A percentile compares a stretch with the other conserved stretches of the same genome.
Conservation (phyloP, 176 grass and related monocot genomes). For the Alopecurus myosuroides region DNA sequence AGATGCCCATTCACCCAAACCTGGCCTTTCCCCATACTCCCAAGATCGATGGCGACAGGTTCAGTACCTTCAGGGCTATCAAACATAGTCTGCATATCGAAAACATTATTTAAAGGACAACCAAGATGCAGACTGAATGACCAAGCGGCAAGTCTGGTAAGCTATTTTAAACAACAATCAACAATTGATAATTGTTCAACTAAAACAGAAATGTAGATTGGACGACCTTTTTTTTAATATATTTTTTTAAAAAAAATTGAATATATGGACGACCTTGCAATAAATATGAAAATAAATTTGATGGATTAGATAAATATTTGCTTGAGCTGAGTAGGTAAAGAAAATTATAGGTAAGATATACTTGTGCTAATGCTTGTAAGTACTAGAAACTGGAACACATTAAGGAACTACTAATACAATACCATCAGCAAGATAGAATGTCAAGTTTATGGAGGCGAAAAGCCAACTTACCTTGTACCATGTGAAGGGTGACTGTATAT, state of each 20-base stretch:
- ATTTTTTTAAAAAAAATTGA: too few species aligned
- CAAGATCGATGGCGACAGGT: constrained; percentile 75
- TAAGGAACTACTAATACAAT: constrained; percentile 4
- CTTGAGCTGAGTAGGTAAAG: neutral
- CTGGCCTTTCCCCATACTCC: constrained; percentile 97
- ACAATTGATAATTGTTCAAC: neutral
- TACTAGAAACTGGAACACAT: neutral
- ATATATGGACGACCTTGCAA: neutral
- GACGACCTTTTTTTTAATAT: too few species aligned
- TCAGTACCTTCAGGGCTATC: constrained; percentile 69
- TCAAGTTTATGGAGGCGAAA: neutral
- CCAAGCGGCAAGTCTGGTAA: neutral
- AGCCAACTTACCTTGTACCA: constrained; percentile 82
- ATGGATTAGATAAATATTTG: constrained; percentile 4
- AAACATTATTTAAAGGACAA: neutral
- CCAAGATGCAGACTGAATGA: neutral
- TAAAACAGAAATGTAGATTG: neutral
- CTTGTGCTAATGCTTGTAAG: neutral
- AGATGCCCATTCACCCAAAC: constrained; percentile 87
- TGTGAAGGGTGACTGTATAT: constrained; percentile 54
- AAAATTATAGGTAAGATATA: neutral
- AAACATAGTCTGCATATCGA: constrained; percentile 61
- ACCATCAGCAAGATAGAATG: neutral
- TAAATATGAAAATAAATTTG: neutral
- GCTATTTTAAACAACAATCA: neutral